Evolutionary conservation across 345 rosid genomes (phyloP), one percentile per base, ranked within the genome.

Genomic region (Nephelium lappaceum): DNA sequence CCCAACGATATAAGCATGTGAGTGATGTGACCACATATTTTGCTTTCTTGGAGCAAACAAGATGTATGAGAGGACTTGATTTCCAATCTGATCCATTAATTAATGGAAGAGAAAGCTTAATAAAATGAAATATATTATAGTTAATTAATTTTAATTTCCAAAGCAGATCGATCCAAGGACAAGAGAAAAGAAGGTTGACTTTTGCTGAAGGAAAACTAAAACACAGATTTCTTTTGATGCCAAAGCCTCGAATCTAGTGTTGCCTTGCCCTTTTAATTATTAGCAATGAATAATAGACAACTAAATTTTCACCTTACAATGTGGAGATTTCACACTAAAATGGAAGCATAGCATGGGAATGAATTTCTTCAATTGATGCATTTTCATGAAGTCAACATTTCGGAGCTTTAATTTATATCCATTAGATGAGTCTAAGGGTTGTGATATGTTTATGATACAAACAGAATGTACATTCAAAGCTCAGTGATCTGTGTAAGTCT

Each of bases 91-190:
- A n/a, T n/a, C n/a, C n/a, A n/a, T n/a, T n/a, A 73, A 81, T 80
- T 77, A 18, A 57, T 70, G 86, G 83, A 19, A 23, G 60, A 63
- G 83, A 5, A 67, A 67, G 65, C 72, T 66, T n/a, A 45, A 63
- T 64, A 11, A 31, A 36, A 25, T 3, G 11, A 12, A 21, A 8
- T 39, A 19, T 53, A 55, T 38, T 57, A 8, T 51, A 9, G 36
- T 5, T 8, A 31, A 41, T 11, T 57, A 5, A 3, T 2, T 3
- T 31, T 25, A 64, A 31, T 75, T 75, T 19, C 64, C 63, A 10
- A 21, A 66, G 21, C 72, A 76, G 66, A 66, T 66, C 69, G 9
- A 66, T 65, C 23, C 71, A 49, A 11, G 11, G 62, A 47, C 41
- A 45, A 11, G 41, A 62, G 21, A 42, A 64, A 43, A 10, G 5